Evolutionary conservation across 208 protist species (phyloP), one percentile per base, ranked within the genome.

Genomic region (Acanthamoeba royreba): DNA sequence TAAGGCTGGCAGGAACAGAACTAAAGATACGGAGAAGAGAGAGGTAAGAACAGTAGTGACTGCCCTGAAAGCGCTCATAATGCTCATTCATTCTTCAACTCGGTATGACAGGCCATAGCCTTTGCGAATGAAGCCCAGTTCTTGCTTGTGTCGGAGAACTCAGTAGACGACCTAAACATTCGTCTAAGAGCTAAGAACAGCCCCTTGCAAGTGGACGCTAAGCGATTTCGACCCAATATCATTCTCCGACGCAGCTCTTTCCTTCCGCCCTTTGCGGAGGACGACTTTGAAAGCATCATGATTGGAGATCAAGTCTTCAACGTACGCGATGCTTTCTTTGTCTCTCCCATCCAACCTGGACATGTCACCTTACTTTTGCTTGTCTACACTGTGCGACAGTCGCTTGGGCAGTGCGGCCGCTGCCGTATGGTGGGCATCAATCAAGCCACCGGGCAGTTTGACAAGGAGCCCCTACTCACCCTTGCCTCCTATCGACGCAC

Each of bases 71-170:
- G 17, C 22, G 22, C 63, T 63, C 25, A n/a, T n/a, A n/a, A n/a
- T n/a, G n/a, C n/a, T n/a, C n/a, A n/a, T n/a, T n/a, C n/a, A n/a
- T n/a, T n/a, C n/a, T n/a, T n/a, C n/a, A n/a, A n/a, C n/a, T n/a
- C n/a, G n/a, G n/a, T n/a, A n/a, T n/a, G n/a, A n/a, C n/a, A n/a
- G n/a, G n/a, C n/a, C n/a, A 90, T 90, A 4, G 83, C 83, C 19
- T 90, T 90, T 22, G 83, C 83, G 38, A 90, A 90, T n/a, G 83
- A 90, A 66, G 83, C 40, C 33, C 83, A 90, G 49, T 90, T 90
- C 45, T n/a, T 90, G 83, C 52, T 90, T 25, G 83, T 90, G 83
- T 90, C 53, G 49, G 83, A 90, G 33, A 66, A 66, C 46, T 69
- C 52, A 4, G 83, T 90, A 52, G 53, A 90, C 9, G 83, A 90